Conservation (phyloP, 2,329 filamentous ascomycete genomes). For the Clonostachys byssicola region DNA sequence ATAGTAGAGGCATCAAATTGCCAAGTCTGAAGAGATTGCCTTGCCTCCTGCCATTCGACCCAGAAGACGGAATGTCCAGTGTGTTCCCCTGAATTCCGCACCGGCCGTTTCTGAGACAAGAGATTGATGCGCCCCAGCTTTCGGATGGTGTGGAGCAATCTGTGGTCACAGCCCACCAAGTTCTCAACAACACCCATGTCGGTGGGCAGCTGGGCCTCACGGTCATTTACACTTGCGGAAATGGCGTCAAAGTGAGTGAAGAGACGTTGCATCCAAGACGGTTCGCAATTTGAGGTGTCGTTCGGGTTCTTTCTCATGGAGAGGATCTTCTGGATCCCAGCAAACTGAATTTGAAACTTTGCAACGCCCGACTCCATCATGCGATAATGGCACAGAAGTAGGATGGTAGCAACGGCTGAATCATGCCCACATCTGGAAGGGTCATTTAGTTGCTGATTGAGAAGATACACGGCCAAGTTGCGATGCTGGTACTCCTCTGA, state of each 20-base stretch:
- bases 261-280: slow-evolving; percentile 86
- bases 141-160: slow-evolving; percentile 81
- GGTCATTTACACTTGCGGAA: slow-evolving; percentile 86
- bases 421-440: slow-evolving; percentile 73
- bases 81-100: slow-evolving; percentile 17
- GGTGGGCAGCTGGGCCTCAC: slow-evolving; percentile 73
- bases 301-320: slow-evolving; percentile 62
- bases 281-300: slow-evolving; percentile 53
- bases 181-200: slow-evolving; percentile 74
- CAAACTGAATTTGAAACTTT: slow-evolving; percentile 90
- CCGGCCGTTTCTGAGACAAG: slow-evolving; percentile 65
- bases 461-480: slow-evolving; percentile 70
- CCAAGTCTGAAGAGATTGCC: slow-evolving; percentile 75
- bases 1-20: slow-evolving; percentile 60
- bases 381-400: slow-evolving; percentile 87
- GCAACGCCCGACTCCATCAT: slow-evolving; percentile 91
- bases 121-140: slow-evolving; percentile 82
- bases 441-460: slow-evolving; percentile 82
- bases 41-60: slow-evolving; percentile 81
- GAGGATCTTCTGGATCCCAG: slow-evolving; percentile 86
- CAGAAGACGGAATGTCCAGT: slow-evolving; percentile 58
- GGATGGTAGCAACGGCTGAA: slow-evolving; percentile 80
- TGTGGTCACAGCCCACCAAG: slow-evolving; percentile 79
- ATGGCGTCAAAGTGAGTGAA: slow-evolving; percentile 96
- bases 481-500: slow-evolving; percentile 83